These are phyloP conservation scores for Hericium erinaceus DNA, from an alignment of 768 basidiomycete species.

Conservation along the genomic window DNA sequence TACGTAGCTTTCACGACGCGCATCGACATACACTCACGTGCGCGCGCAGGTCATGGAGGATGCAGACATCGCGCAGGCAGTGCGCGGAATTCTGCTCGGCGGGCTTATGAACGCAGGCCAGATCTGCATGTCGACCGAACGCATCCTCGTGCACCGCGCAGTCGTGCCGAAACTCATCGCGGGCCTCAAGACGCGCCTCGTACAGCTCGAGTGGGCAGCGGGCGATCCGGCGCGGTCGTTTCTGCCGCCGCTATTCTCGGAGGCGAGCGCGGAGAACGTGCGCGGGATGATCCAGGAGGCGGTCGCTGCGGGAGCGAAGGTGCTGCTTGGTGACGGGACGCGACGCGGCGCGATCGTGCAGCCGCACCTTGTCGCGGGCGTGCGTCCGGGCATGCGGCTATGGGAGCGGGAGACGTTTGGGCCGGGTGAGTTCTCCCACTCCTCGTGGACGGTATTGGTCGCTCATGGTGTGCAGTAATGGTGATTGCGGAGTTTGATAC, in stretches of 20 bases:
- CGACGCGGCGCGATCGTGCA: constrained; percentile 32
- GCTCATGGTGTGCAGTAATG: constrained; percentile 22
- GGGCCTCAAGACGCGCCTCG: constrained; percentile 25
- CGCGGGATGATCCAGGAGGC: constrained; percentile 36
- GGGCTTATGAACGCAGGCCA: constrained; percentile 41
- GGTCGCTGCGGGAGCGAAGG: constrained; percentile 32
- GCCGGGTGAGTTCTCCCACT: constrained; percentile 28
- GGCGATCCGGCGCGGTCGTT: constrained; percentile 25
- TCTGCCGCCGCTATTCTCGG: constrained; percentile 34
- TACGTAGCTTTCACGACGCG: constrained; percentile 17
- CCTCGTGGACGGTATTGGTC: too few species aligned
- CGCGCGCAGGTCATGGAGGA: constrained; percentile 36
- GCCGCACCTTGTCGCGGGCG: constrained; percentile 41
- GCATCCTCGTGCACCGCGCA: constrained; percentile 42
- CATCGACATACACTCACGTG: not conserved
- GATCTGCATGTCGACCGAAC: constrained; percentile 50
- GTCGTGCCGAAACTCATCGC: constrained; percentile 28
- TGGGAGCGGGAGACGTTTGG: constrained; percentile 59
- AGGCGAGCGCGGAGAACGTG: constrained; percentile 35
- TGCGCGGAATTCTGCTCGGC: constrained; percentile 37
- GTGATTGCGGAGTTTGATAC: constrained; percentile 38
- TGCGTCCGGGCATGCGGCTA: constrained; percentile 38
- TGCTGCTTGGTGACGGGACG: constrained; percentile 35
- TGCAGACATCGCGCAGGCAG: constrained; percentile 44
- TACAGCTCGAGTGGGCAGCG: constrained; percentile 23